Evolutionary conservation across 192 early-diverging fungal genomes (phyloP).

Genomic region (Linnemannia schmuckeri): DNA sequence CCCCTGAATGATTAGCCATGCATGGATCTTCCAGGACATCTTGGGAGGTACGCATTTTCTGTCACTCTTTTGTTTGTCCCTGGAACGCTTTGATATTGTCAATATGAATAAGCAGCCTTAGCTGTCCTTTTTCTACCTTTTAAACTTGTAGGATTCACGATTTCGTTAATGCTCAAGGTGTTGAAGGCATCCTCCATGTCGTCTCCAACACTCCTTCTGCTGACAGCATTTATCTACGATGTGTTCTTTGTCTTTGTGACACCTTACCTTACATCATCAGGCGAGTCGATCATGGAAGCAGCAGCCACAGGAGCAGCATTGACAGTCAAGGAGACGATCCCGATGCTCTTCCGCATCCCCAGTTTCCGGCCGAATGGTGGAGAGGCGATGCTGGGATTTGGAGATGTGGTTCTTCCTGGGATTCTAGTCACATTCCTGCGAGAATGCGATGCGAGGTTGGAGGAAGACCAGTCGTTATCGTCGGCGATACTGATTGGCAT

Average conservation of each 20-base stretch:
- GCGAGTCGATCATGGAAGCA: conserved; percentile 60
- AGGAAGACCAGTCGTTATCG: conserved; percentile 26
- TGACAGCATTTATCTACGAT: conserved; percentile 55
- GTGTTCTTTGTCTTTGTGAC: conserved; percentile 61
- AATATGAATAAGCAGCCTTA: neutral
- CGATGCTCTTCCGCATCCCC: conserved; percentile 59
- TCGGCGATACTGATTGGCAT: neutral
- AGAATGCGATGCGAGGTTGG: conserved; percentile 50
- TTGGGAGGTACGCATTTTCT: conserved; percentile 38
- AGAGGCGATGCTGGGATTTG: conserved; percentile 60
- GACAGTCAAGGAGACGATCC: conserved; percentile 57
- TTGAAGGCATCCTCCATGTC: conserved; percentile 55
- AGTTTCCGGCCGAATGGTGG: conserved; percentile 23
- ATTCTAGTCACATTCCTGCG: conserved; percentile 53
- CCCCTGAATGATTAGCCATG: conserved; percentile 22
- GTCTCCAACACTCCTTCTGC: conserved; percentile 47
- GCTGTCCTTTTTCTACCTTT: neutral
- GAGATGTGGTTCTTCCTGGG: conserved; percentile 56
- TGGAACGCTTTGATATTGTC: neutral
- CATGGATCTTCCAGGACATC: conserved; percentile 60
- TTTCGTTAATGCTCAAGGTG: conserved; percentile 51
- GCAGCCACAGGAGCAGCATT: conserved; percentile 57
- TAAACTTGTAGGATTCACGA: conserved; percentile 42
- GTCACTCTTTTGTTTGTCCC: neutral
- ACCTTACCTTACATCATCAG: conserved; percentile 51